phyloP scores from a whole-genome alignment of 352 stramenopile genomes.

The Pythium brassicae region DNA sequence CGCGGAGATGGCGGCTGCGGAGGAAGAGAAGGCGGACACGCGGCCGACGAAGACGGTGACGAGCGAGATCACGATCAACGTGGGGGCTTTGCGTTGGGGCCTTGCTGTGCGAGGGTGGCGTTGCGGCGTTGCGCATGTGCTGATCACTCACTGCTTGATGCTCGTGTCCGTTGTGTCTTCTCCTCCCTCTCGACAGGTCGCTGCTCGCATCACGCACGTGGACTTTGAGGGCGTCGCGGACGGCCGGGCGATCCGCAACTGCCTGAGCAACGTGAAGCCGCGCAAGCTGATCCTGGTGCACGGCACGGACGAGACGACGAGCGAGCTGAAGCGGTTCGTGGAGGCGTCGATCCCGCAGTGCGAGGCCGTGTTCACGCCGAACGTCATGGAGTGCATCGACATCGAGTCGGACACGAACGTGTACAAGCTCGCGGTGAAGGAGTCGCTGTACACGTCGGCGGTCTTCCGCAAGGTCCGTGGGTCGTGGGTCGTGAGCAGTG shows the following conservation, averaged over 20 bases:
- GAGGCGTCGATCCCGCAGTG: slow-evolving; percentile 79
- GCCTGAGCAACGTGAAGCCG: slow-evolving; percentile 85
- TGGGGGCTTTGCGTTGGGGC: slow-evolving; percentile 10
- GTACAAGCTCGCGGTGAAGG: slow-evolving; percentile 86
- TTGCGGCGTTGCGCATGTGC: no score
- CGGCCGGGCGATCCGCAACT: slow-evolving; percentile 84
- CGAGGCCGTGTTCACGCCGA: slow-evolving; percentile 83
- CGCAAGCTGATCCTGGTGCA: slow-evolving; percentile 87
- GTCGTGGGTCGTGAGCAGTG: not conserved
- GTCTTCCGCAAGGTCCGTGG: slow-evolving; percentile 74
- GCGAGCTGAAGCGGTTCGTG: slow-evolving; percentile 80
- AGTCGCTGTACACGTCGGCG: slow-evolving; percentile 80
- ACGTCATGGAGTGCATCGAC: slow-evolving; percentile 87
- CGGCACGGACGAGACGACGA: slow-evolving; percentile 75
- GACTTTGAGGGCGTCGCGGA: slow-evolving; percentile 86
- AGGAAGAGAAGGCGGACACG: slow-evolving; percentile 57
- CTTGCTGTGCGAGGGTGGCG: no score
- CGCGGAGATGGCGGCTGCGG: slow-evolving; percentile 64
- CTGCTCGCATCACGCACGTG: slow-evolving; percentile 72
- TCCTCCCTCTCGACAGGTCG: slow-evolving; percentile 48
- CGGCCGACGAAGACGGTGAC: slow-evolving; percentile 82
- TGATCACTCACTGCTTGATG: not conserved
- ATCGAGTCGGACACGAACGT: slow-evolving; percentile 90
- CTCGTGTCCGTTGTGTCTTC: not conserved
- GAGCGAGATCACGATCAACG: slow-evolving; percentile 56